Percentiles rank a stretch among this genome's conserved stretches.
These are phyloP conservation scores for Exophiala bonariae DNA, from an alignment of 2,329 filamentous ascomycete species.

Conservation along the genomic window DNA sequence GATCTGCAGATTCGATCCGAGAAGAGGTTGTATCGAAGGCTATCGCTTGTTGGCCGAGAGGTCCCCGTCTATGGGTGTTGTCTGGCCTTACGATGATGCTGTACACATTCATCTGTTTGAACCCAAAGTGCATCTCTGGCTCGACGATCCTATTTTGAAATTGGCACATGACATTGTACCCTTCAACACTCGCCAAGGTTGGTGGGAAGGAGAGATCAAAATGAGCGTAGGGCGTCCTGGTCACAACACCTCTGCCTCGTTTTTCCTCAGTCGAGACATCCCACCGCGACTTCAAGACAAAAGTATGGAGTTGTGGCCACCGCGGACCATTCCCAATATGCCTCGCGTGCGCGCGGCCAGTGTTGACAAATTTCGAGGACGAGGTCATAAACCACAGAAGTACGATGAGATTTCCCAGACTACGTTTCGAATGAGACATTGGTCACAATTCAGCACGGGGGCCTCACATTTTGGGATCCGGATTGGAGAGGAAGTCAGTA, in stretches of 20 bases:
- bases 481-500: constrained; percentile 56
- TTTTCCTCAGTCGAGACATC: constrained; percentile 63
- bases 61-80: constrained; percentile 53
- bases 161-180: constrained; percentile 40
- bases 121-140: constrained; percentile 68
- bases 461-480: constrained; percentile 36
- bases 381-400: constrained; percentile 50
- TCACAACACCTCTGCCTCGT: constrained; percentile 43
- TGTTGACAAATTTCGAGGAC: constrained; percentile 43
- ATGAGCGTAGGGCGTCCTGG: constrained; percentile 37
- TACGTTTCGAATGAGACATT: constrained; percentile 73
- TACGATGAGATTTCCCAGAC: constrained; percentile 65
- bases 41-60: constrained; percentile 72
- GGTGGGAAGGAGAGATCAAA: constrained; percentile 44
- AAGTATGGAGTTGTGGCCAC: constrained; percentile 69
- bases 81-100: constrained; percentile 65
- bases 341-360: constrained; percentile 57
- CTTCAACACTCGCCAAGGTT: constrained; percentile 24
- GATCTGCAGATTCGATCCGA: constrained; percentile 72
- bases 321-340: constrained; percentile 65
- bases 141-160: constrained; percentile 70
- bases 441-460: constrained; percentile 65
- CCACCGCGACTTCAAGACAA: constrained; percentile 41
- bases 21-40: constrained; percentile 74
- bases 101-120: constrained; percentile 73